These are phyloP conservation scores for Hamigera avellanea DNA, from an alignment of 495 filamentous ascomycete species.

Conservation along the genomic window DNA sequence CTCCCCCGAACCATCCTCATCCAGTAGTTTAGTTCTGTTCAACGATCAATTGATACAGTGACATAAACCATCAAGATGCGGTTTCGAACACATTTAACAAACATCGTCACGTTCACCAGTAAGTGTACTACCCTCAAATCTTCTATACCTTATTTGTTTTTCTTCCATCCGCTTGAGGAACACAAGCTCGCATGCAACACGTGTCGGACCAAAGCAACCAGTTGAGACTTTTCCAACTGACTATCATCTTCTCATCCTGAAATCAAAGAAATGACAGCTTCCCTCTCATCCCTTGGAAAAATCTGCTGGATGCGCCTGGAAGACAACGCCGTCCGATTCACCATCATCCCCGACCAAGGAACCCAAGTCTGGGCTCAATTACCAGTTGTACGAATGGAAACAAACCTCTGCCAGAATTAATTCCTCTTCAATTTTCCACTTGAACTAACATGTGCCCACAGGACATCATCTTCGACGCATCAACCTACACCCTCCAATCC, in stretches of 20 bases:
- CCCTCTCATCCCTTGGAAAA: constrained; percentile 77
- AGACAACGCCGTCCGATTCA: constrained; percentile 78
- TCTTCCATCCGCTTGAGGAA: no score
- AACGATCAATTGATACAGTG: background rate
- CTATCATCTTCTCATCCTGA: no score
- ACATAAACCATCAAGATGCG: constrained; percentile 44
- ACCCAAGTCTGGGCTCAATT: constrained; percentile 84
- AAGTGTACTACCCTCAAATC: constrained; percentile 15
- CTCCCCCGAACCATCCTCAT: no score
- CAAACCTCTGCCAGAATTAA: background rate
- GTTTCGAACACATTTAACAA: constrained; percentile 69
- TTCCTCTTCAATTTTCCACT: no score
- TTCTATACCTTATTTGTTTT: no score
- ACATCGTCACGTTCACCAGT: constrained; percentile 81
- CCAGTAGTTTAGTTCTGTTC: no score
- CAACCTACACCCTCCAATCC: constrained; percentile 67
- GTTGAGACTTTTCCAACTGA: no score
- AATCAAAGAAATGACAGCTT: constrained; percentile 83
- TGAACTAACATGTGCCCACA: no score
- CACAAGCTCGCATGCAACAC: no score
- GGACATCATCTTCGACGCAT: constrained; percentile 77
- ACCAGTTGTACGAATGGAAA: constrained; percentile 46
- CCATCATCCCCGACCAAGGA: constrained; percentile 83
- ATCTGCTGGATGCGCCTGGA: constrained; percentile 90
- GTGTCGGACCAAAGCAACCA: no score